Evolutionary conservation across 257 asterid genomes (phyloP).

Genomic region (Jacaranda mimosifolia): DNA sequence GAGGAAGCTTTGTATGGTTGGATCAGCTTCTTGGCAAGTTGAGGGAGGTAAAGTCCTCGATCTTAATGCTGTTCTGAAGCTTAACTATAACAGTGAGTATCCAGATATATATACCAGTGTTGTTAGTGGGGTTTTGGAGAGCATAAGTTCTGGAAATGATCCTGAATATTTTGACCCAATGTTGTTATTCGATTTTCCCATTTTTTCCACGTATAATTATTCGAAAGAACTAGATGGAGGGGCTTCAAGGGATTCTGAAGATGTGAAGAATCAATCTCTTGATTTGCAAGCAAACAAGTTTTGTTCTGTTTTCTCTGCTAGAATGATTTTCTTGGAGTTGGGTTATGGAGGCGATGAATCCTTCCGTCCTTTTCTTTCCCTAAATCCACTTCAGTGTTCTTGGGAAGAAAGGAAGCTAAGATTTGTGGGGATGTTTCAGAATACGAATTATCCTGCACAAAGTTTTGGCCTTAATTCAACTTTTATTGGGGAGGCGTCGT

Average conservation of each 20-base stretch:
- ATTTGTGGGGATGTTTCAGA: constrained; percentile 41
- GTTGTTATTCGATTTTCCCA: constrained; percentile 49
- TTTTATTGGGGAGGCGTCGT: constrained; percentile 69
- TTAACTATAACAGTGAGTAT: constrained; percentile 40
- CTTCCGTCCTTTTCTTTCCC: constrained; percentile 44
- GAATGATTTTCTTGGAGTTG: constrained; percentile 38
- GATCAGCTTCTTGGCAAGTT: constrained; percentile 45
- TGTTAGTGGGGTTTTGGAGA: constrained; percentile 56
- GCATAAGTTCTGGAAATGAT: constrained; percentile 36
- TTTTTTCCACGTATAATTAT: constrained; percentile 42
- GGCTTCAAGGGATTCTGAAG: constrained; percentile 27
- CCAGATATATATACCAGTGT: constrained; percentile 47
- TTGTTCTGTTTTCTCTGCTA: constrained; percentile 36
- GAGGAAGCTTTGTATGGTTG: constrained; percentile 70
- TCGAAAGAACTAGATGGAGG: constrained; percentile 21
- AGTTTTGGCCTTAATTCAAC: constrained; percentile 36
- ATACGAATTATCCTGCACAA: not conserved
- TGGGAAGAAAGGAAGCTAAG: constrained; percentile 45
- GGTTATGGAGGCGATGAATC: constrained; percentile 41
- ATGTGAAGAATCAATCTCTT: constrained; percentile 36
- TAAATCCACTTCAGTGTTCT: constrained; percentile 57
- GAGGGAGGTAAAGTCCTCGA: constrained; percentile 35
- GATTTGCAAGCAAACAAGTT: constrained; percentile 36
- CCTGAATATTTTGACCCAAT: constrained; percentile 56
- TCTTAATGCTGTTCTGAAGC: too few relatives aligned